These are phyloP conservation scores for Parathielavia appendiculata DNA, from an alignment of 495 filamentous ascomycete species.

Conservation along the genomic window DNA sequence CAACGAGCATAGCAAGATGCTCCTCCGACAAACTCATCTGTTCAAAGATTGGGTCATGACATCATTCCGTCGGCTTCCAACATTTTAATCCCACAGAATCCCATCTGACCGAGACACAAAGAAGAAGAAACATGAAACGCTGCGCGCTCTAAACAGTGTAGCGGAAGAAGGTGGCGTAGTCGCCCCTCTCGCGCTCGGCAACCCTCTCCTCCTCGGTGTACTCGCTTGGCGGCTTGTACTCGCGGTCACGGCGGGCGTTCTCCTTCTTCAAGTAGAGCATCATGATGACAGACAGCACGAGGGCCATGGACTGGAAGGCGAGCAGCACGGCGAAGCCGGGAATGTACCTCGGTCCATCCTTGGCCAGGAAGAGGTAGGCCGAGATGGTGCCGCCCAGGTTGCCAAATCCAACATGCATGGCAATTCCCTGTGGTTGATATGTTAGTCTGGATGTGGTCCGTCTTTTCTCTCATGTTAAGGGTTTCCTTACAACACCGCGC, in stretches of 20 bases:
- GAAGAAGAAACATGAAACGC: neutral
- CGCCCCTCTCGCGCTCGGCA: slow-evolving; percentile 44
- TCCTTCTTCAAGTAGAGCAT: slow-evolving; percentile 55
- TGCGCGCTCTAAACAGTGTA: slow-evolving; percentile 42
- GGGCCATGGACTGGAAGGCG: slow-evolving; percentile 41
- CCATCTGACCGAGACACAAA: too few species aligned
- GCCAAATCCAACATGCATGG: slow-evolving; percentile 77
- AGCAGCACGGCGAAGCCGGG: slow-evolving; percentile 54
- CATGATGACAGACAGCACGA: slow-evolving; percentile 50
- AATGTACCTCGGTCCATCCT: slow-evolving; percentile 55
- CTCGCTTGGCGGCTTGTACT: slow-evolving; percentile 39
- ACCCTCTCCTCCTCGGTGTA: slow-evolving; percentile 46
- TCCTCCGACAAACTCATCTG: too few species aligned
- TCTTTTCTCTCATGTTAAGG: too few species aligned
- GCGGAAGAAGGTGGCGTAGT: slow-evolving; percentile 51
- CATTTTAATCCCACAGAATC: too few species aligned
- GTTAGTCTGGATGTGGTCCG: too few species aligned
- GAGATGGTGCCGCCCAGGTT: slow-evolving; percentile 68
- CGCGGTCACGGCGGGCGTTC: slow-evolving; percentile 51
- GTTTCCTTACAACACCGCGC: too few species aligned
- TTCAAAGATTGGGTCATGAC: too few species aligned
- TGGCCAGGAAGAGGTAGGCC: slow-evolving; percentile 62
- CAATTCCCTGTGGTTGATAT: too few species aligned
- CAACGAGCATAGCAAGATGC: too few species aligned
- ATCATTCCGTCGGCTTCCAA: too few species aligned